Evolutionary conservation across 495 filamentous ascomycete species (phyloP).

Genomic region (Jackrogersella multiformis): DNA sequence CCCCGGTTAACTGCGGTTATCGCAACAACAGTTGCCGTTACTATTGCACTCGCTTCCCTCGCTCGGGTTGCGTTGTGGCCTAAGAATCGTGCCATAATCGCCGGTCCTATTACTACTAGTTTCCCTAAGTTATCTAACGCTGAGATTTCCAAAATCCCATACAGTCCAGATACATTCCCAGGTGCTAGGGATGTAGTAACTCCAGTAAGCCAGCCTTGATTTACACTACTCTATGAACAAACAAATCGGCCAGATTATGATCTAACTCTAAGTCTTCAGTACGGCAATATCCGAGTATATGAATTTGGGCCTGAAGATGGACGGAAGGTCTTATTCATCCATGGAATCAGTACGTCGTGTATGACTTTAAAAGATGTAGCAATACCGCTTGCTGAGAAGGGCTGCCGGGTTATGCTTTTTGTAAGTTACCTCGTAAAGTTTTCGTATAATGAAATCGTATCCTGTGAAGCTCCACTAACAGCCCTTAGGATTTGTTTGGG

Average conservation of each 20-base stretch:
- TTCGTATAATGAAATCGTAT: not conserved
- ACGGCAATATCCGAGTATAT: conserved; percentile 83
- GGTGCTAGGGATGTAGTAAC: conserved; percentile 57
- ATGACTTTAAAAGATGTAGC: conserved; percentile 74
- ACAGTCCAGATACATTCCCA: conserved; percentile 52
- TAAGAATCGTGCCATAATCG: conserved; percentile 45
- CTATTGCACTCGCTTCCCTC: conserved; percentile 45
- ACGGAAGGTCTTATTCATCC: conserved; percentile 80
- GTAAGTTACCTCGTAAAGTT: conserved; percentile 40
- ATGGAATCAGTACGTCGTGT: conserved; percentile 88
- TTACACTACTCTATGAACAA: conserved; percentile 1
- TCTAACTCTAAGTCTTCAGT: conserved; percentile 57
- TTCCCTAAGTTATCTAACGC: conserved; percentile 44
- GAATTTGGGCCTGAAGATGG: conserved; percentile 90
- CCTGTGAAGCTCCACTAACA: conserved; percentile 4
- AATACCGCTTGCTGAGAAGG: conserved; percentile 72
- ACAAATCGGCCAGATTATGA: not conserved
- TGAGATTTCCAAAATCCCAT: conserved; percentile 46
- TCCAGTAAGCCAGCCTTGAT: conserved; percentile 42
- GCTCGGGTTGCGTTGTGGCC: conserved; percentile 48
- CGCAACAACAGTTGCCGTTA: conserved; percentile 45
- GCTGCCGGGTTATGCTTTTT: conserved; percentile 85
- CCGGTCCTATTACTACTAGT: conserved; percentile 49
- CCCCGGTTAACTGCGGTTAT: conserved; percentile 43
- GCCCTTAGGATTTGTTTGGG: conserved; percentile 70